phyloP scores from a whole-genome alignment of 164 flowering plant genomes.

The Houttuynia cordata region DNA sequence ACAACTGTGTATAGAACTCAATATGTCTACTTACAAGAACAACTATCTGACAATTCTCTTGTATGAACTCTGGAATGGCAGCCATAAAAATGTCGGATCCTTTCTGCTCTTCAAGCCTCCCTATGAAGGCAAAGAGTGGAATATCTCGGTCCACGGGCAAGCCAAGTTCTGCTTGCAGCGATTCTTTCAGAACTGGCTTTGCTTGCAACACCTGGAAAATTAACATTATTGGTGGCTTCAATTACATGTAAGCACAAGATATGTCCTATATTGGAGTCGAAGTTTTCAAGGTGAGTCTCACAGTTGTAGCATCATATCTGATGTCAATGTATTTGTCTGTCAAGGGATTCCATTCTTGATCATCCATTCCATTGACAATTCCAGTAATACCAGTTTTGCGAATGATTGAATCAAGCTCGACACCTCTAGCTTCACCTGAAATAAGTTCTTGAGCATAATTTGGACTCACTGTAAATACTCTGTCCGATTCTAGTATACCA shows the following conservation, averaged over 20 bases:
- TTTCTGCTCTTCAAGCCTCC: slow-evolving; percentile 94
- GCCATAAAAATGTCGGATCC: slow-evolving; percentile 85
- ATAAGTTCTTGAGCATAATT: slow-evolving; percentile 75
- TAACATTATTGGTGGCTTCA: neutral
- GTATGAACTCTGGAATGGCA: slow-evolving; percentile 54
- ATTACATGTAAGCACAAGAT: neutral
- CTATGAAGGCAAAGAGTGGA: slow-evolving; percentile 86
- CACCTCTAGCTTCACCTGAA: slow-evolving; percentile 60
- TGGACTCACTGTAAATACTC: slow-evolving; percentile 74
- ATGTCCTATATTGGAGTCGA: neutral
- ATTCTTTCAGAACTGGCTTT: slow-evolving; percentile 70
- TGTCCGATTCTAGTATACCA: slow-evolving; percentile 65
- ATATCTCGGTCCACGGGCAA: slow-evolving; percentile 61
- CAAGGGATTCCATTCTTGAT: slow-evolving; percentile 83
- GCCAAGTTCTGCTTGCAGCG: slow-evolving; percentile 86
- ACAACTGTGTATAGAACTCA: slow-evolving; percentile 13
- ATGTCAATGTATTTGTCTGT: slow-evolving; percentile 52
- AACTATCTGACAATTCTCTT: slow-evolving; percentile 54
- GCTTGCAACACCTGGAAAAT: slow-evolving; percentile 59
- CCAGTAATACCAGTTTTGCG: slow-evolving; percentile 45
- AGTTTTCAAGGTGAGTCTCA: slow-evolving; percentile 20
- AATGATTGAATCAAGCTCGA: slow-evolving; percentile 49
- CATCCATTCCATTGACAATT: slow-evolving; percentile 91
- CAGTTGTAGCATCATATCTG: slow-evolving; percentile 63
- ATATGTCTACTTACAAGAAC: slow-evolving; percentile 42